phyloP scores from a whole-genome alignment of 768 basidiomycete species.

The Pholiota conissans region DNA sequence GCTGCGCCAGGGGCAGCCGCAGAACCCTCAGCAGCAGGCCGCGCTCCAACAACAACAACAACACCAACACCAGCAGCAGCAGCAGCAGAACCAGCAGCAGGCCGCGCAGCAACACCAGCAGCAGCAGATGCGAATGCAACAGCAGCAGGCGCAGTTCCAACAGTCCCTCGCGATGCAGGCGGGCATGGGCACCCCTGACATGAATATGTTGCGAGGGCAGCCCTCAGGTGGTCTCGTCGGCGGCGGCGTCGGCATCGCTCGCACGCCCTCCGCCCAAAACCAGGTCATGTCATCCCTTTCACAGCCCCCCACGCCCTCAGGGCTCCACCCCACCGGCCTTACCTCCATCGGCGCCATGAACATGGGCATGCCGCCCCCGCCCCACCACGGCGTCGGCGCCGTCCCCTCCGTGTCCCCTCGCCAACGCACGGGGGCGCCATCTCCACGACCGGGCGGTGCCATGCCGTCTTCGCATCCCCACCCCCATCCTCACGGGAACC shows the following conservation, averaged over 20 bases:
- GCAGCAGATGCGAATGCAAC: constrained; percentile 37
- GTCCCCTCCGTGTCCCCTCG: constrained; percentile 38
- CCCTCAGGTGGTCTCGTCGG: neutral
- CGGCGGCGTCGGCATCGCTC: neutral
- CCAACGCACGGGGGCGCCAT: constrained; percentile 32
- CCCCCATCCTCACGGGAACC: constrained; percentile 20
- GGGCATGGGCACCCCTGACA: neutral
- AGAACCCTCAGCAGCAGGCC: constrained; percentile 28
- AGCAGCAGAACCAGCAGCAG: constrained; percentile 31
- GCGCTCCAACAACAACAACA: constrained; percentile 27
- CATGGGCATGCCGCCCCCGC: constrained; percentile 33
- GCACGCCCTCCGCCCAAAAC: neutral
- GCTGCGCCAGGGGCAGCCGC: constrained; percentile 28
- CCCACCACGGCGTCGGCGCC: constrained; percentile 28
- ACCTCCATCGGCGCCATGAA: neutral
- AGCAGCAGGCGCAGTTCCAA: neutral
- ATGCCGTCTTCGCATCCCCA: neutral
- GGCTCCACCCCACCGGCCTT: neutral
- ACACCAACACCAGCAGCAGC: constrained; percentile 28
- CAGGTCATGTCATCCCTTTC: constrained; percentile 5
- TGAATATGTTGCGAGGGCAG: constrained; percentile 1
- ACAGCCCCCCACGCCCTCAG: neutral
- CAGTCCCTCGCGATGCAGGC: neutral
- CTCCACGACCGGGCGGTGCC: constrained; percentile 36
- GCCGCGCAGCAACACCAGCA: constrained; percentile 34